phyloP scores from a whole-genome alignment of 202 grass and related monocot genomes.

The Carex sylvatica region DNA sequence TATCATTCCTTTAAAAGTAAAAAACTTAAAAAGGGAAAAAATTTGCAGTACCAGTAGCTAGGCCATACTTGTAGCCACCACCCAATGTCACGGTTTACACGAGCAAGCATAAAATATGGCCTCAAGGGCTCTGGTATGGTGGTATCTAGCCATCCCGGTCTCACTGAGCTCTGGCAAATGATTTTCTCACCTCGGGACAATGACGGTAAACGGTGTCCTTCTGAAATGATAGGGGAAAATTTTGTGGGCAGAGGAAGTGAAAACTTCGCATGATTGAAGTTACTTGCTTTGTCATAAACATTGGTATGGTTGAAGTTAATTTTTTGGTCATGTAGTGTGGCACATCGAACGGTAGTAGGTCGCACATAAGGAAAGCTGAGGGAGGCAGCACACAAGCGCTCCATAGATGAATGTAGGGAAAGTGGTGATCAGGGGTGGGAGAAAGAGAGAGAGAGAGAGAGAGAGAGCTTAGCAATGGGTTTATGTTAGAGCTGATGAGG shows the following conservation, averaged over 20 bases:
- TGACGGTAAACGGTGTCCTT: background rate
- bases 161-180: background rate
- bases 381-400: background rate
- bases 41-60: background rate
- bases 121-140: background rate
- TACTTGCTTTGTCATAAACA: background rate
- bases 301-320: background rate
- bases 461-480: background rate
- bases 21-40: background rate
- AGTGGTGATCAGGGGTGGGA: background rate
- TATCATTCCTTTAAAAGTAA: background rate
- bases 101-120: constrained; percentile 12
- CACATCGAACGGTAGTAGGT: background rate
- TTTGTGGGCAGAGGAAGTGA: background rate
- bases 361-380: background rate
- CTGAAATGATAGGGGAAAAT: background rate
- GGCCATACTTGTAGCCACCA: constrained; percentile 18
- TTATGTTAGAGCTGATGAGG: background rate
- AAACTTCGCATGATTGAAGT: background rate
- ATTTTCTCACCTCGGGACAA: background rate
- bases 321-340: background rate
- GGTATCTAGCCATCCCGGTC: constrained; percentile 1
- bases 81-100: background rate
- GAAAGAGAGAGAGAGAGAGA: background rate
- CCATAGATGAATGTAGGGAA: background rate